Percentiles rank a stretch among this genome's conserved stretches.
phyloP scores from a whole-genome alignment of 768 basidiomycete species.

The Psilocybe tampanensis region DNA sequence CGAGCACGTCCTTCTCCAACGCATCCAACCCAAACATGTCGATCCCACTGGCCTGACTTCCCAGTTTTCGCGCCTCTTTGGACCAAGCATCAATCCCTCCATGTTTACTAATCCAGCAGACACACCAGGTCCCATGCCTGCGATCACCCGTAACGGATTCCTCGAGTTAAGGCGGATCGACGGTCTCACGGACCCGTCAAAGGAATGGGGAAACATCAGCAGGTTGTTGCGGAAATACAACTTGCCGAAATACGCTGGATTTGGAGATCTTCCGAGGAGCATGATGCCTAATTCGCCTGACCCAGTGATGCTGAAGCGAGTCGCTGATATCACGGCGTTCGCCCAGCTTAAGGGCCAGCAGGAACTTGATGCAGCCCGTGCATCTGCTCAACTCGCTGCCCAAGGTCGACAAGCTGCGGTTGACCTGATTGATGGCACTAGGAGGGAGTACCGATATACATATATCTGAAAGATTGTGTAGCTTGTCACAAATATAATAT shows the following conservation, averaged over 20 bases:
- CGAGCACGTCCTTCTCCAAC: constrained; percentile 12
- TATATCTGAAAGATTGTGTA: too few relatives aligned
- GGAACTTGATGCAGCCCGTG: constrained; percentile 3
- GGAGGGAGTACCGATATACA: constrained; percentile 10
- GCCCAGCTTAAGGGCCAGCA: constrained; percentile 4
- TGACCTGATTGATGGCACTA: constrained; percentile 7
- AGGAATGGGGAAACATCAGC: constrained; percentile 14
- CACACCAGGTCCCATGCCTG: constrained; percentile 10
- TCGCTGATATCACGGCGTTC: constrained; percentile 4
- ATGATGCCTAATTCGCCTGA: constrained; percentile 10
- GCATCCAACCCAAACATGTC: constrained; percentile 4
- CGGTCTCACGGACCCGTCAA: constrained; percentile 4
- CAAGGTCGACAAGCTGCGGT: constrained; percentile 3
- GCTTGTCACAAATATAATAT: too few relatives aligned
- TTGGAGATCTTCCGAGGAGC: constrained; percentile 12
- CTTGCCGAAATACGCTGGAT: constrained; percentile 9
- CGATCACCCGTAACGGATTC: constrained; percentile 13
- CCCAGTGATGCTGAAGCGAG: constrained; percentile 8
- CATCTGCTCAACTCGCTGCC: background rate
- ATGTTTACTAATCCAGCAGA: background rate
- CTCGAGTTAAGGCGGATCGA: constrained; percentile 8
- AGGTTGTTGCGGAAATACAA: constrained; percentile 9
- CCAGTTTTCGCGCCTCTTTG: constrained; percentile 5
- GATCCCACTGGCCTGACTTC: constrained; percentile 6
- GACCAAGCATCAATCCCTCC: constrained; percentile 2